Evolutionary conservation across 2,329 filamentous ascomycete species (phyloP).

Genomic region (Pseudogymnoascus sp.): DNA sequence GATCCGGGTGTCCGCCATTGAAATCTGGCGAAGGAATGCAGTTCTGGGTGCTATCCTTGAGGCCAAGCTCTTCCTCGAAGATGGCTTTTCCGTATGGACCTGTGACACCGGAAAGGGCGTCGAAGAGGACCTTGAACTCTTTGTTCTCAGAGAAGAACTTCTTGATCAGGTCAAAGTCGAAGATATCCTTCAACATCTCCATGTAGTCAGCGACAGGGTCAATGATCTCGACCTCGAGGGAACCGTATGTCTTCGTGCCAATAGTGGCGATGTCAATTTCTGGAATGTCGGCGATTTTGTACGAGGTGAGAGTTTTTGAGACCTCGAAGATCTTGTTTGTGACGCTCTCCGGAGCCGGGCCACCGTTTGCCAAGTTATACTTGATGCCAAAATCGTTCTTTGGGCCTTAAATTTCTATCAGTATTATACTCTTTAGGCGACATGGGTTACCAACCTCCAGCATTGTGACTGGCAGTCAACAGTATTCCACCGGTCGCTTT

Average conservation of each 20-base stretch:
- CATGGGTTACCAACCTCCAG: constrained; percentile 57
- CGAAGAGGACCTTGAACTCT: constrained; percentile 95
- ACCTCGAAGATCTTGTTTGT: constrained; percentile 97
- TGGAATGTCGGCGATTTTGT: constrained; percentile 84
- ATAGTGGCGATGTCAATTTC: constrained; percentile 77
- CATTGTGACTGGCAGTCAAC: constrained; percentile 95
- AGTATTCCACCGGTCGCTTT: constrained; percentile 95
- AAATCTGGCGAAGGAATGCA: constrained; percentile 90
- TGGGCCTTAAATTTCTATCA: constrained; percentile 51
- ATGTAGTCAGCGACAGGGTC: constrained; percentile 90
- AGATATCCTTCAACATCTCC: constrained; percentile 94
- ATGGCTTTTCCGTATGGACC: constrained; percentile 92
- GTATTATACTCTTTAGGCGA: constrained; percentile 6
- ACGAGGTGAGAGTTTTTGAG: constrained; percentile 81
- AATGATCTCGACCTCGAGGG: constrained; percentile 88
- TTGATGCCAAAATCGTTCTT: constrained; percentile 98
- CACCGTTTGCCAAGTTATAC: constrained; percentile 96
- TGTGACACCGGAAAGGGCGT: constrained; percentile 88
- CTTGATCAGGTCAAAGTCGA: constrained; percentile 94
- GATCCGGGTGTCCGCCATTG: constrained; percentile 93
- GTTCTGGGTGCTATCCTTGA: constrained; percentile 76
- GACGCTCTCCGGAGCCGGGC: constrained; percentile 88
- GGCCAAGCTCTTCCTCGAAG: constrained; percentile 86
- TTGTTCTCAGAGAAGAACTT: constrained; percentile 79
- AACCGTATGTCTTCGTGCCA: constrained; percentile 75